Evolutionary conservation across 2,329 filamentous ascomycete genomes (phyloP).

Genomic region (Pseudopithomyces maydicus): DNA sequence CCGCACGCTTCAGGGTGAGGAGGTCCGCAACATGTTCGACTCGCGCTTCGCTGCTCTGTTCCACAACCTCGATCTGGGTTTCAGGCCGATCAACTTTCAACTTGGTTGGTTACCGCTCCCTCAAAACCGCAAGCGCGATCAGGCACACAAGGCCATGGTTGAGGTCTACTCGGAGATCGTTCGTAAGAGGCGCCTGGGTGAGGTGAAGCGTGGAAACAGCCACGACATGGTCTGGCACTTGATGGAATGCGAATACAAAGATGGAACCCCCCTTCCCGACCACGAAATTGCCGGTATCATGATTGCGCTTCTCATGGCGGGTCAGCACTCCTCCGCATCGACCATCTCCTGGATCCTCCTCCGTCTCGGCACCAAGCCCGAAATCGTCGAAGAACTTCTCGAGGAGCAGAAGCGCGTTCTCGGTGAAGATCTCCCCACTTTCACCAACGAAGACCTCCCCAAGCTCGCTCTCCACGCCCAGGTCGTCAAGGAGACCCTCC

Average conservation of each 20-base stretch:
- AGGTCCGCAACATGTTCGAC: constrained; percentile 81
- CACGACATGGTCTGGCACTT: constrained; percentile 88
- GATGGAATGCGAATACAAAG: constrained; percentile 85
- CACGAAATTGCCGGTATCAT: constrained; percentile 89
- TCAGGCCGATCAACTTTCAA: constrained; percentile 88
- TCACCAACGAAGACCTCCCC: constrained; percentile 77
- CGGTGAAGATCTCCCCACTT: constrained; percentile 73
- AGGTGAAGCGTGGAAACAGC: constrained; percentile 53
- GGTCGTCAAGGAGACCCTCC: constrained; percentile 89
- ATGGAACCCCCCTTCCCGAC: constrained; percentile 78
- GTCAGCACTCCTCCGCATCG: constrained; percentile 86
- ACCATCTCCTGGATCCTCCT: constrained; percentile 86
- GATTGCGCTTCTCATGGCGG: constrained; percentile 91
- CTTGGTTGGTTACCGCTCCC: constrained; percentile 86
- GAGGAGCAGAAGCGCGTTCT: constrained; percentile 78
- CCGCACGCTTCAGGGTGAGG: constrained; percentile 81
- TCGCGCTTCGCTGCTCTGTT: constrained; percentile 80
- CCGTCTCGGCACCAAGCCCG: constrained; percentile 75
- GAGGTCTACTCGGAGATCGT: constrained; percentile 85
- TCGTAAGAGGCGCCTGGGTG: constrained; percentile 66
- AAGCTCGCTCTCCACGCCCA: constrained; percentile 82
- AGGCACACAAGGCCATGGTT: constrained; percentile 79
- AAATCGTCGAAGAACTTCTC: constrained; percentile 80
- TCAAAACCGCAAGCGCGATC: constrained; percentile 83
- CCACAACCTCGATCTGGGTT: constrained; percentile 89